These are phyloP conservation scores for Trametes cubensis DNA, from an alignment of 768 basidiomycete species.

Conservation along the genomic window DNA sequence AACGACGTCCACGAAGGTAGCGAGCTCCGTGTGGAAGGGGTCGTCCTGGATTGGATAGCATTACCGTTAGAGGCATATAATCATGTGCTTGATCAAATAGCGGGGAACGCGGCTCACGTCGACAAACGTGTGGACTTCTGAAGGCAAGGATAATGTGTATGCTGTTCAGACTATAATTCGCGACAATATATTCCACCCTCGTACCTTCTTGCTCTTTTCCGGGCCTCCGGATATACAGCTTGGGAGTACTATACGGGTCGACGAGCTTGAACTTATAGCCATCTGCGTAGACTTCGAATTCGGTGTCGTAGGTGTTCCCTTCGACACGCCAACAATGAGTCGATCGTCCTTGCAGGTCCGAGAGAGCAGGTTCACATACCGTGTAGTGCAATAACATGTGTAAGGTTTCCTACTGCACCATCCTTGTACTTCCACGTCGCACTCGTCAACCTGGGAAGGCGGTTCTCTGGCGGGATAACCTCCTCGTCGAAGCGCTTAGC, in stretches of 20 bases:
- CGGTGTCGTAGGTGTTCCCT: constrained; percentile 45
- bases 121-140: constrained; percentile 42
- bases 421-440: constrained; percentile 45
- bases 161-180: too few species aligned
- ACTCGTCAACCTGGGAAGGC: constrained; percentile 51
- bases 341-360: not conserved
- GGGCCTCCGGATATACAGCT: constrained; percentile 45
- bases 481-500: constrained; percentile 49
- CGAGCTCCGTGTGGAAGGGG: constrained; percentile 25
- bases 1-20: constrained; percentile 40
- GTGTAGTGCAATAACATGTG: constrained; percentile 53
- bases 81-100: not conserved
- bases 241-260: constrained; percentile 52
- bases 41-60: constrained; percentile 14
- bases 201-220: constrained; percentile 29
- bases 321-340: not conserved
- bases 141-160: constrained; percentile 26
- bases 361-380: constrained; percentile 30
- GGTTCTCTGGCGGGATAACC: constrained; percentile 43
- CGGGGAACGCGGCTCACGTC: constrained; percentile 12
- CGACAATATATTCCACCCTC: not conserved
- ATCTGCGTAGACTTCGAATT: constrained; percentile 51
- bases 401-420: constrained; percentile 52
- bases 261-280: constrained; percentile 42
- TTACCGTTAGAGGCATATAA: not conserved